Evolutionary conservation across 306 rosid genomes (phyloP).

Genomic region (Cucurbita maxima): DNA sequence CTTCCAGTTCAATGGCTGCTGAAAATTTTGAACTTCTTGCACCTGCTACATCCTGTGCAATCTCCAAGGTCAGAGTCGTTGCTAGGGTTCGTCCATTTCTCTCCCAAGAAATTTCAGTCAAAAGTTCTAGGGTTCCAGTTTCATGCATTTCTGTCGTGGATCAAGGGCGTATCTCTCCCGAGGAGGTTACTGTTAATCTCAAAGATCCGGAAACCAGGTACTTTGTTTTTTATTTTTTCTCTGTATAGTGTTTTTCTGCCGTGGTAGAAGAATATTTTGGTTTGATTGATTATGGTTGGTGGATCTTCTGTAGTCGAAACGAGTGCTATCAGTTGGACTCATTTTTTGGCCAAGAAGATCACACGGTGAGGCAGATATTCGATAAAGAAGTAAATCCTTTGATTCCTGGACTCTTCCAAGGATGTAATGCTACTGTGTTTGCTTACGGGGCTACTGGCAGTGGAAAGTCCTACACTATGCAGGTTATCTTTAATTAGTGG

Average conservation of each 20-base stretch:
- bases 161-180: slow-evolving; percentile 12
- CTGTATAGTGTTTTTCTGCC: neutral
- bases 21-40: slow-evolving; percentile 14
- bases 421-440: slow-evolving; percentile 72
- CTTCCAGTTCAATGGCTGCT: slow-evolving; percentile 21
- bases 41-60: slow-evolving; percentile 19
- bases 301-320: slow-evolving; percentile 38
- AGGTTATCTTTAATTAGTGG: slow-evolving; percentile 26
- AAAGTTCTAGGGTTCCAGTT: slow-evolving; percentile 8
- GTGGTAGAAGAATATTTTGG: neutral
- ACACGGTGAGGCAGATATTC: slow-evolving; percentile 58
- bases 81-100: slow-evolving; percentile 85
- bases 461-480: slow-evolving; percentile 92
- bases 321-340: slow-evolving; percentile 76
- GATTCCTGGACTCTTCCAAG: slow-evolving; percentile 54
- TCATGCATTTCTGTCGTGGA: slow-evolving; percentile 47
- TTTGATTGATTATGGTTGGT: neutral
- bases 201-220: slow-evolving; percentile 73
- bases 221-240: neutral
- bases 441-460: slow-evolving; percentile 98
- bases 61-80: slow-evolving; percentile 62
- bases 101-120: slow-evolving; percentile 24
- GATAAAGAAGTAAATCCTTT: slow-evolving; percentile 52
- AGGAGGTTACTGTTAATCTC: slow-evolving; percentile 52
- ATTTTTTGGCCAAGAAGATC: slow-evolving; percentile 56